Base-by-base conservation (phyloP, 306 rosid species). In the Hippophae rhamnoides region DNA sequence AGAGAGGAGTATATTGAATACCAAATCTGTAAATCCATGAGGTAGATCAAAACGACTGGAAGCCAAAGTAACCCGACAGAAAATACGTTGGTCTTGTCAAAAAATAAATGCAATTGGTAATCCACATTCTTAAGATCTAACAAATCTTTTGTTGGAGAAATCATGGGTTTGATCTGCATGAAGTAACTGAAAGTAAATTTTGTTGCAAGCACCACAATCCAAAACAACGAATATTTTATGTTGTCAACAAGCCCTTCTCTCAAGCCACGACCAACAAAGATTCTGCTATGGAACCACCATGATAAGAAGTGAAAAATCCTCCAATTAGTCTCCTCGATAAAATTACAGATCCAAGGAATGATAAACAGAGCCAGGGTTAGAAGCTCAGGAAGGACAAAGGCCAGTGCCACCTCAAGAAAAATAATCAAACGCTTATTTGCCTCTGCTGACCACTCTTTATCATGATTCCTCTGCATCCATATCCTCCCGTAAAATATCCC, bases 11-110 rank as follows among this genome's bases (percentile, higher is more conserved):
- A 87, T 59, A 90, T 87, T 0, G 97, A 75, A 85, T 90, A 90
- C 90, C 95, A 87, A 57, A 90, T 85, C 82, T 90, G 97, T 60
- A 90, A 62, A 76, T 90, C 97, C 95, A 90, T 87, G 57, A 90
- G 84, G 78, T 90, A 90, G 61, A 90, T 81, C 69, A 87, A 65
- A 69, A 87, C 78, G 59, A 90, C 94, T 5, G 97, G 97, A 68
- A 90, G 73, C 97, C 97, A 90, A 68, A 90, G 72, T 56, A 87
- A 61, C 48, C 81, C 82, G 53, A 77, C 90, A 0, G 97, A 78
- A n/a, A 87, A 78, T 41, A 78, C 72, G 65, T 84, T 87, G 63
- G 85, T 81, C 56, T 69, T 56, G 18, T 54, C 55, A 18, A 84
- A 65, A 69, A 79, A 68, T 70, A 84, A 74, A 65, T 76, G 83